Evolutionary conservation across 2,329 filamentous ascomycete genomes (phyloP), one percentile per base, ranked within the genome.

Genomic region (Botrytis fabae): DNA sequence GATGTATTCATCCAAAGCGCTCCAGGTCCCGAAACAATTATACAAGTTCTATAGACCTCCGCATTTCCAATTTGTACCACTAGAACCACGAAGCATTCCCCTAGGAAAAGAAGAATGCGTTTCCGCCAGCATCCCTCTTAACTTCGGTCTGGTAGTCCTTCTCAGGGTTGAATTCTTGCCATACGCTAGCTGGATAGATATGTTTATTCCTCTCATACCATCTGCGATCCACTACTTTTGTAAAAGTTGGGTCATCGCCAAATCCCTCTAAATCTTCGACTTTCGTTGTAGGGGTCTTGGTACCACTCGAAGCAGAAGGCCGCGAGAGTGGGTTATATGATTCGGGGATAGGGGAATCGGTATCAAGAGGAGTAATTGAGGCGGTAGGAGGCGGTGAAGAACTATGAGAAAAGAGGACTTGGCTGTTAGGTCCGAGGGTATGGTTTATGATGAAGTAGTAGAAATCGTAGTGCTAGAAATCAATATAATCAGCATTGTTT

Each of bases 141-240:
- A 95, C 88, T 77, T 93, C 90, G 76, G 86, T 87, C 79, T 89
- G 88, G 83, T 97, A 97, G 79, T 98, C 93, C 82, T 92, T 93
- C 75, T 93, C 93, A 0, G 94, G 92, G 77, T 97, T 95, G 81
- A 97, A 99, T 75, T 97, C 93, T 78, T 95, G 93, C 96, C 96
- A 99, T 64, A 95, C 88, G 81, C 93, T 98, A 32, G 95, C 95
- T 0, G 96, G 96, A 81, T 95, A 99, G 73, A 99, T 98, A 82
- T 99, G 96, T 83, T 98, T 99, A 82, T 98, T 98, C 80, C 91
- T 89, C 85, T 98, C 94, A 81, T 98, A 99, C 96, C 96, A 99
- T 74, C 96, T 86, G 74, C 96, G 88, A 84, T 99, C 95, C 6
- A 99, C 95, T 5, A 99, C 95, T 81, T 98, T 98, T 4, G 95